Percentiles rank a stretch among this genome's conserved stretches.
phyloP scores from a whole-genome alignment of 805 yeast genomes.

The Sporopachydermia lactativora region DNA sequence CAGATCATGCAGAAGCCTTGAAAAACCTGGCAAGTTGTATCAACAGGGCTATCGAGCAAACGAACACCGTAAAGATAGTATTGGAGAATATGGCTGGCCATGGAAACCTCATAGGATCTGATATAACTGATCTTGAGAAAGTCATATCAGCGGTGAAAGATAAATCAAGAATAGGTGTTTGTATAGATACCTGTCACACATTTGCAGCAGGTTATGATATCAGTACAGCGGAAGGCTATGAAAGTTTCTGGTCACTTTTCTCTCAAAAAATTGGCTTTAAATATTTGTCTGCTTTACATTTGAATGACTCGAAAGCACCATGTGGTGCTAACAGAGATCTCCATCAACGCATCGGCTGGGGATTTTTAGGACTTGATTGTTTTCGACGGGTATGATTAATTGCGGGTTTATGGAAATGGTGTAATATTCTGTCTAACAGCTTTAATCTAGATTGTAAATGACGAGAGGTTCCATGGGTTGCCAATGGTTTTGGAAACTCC shows the following conservation, averaged over 20 bases:
- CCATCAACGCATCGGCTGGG: slow-evolving; percentile 81
- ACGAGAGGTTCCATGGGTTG: slow-evolving; percentile 26
- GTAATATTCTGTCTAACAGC: too few species aligned
- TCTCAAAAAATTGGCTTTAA: slow-evolving; percentile 62
- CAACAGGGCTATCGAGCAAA: slow-evolving; percentile 61
- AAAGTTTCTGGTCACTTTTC: slow-evolving; percentile 60
- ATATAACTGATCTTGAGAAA: slow-evolving; percentile 55
- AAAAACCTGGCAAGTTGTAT: slow-evolving; percentile 61
- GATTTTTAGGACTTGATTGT: slow-evolving; percentile 77
- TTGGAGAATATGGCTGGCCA: slow-evolving; percentile 98
- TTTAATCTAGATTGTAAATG: background rate
- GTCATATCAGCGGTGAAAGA: slow-evolving; percentile 72
- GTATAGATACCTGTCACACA: slow-evolving; percentile 92
- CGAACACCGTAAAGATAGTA: slow-evolving; percentile 72
- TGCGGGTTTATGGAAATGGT: too few species aligned
- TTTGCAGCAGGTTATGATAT: slow-evolving; percentile 95
- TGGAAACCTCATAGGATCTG: slow-evolving; percentile 78
- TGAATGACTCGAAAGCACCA: slow-evolving; percentile 94
- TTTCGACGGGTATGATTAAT: slow-evolving; percentile 35
- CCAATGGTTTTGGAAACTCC: slow-evolving; percentile 91
- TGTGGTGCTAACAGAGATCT: slow-evolving; percentile 79
- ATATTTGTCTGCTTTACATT: slow-evolving; percentile 68
- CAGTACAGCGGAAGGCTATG: slow-evolving; percentile 39
- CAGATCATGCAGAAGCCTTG: slow-evolving; percentile 53
- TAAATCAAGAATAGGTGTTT: slow-evolving; percentile 82